Evolutionary conservation across 139 green algal species (phyloP), one percentile per base, ranked within the genome.

Genomic region (Axilococcus clingmanii): DNA sequence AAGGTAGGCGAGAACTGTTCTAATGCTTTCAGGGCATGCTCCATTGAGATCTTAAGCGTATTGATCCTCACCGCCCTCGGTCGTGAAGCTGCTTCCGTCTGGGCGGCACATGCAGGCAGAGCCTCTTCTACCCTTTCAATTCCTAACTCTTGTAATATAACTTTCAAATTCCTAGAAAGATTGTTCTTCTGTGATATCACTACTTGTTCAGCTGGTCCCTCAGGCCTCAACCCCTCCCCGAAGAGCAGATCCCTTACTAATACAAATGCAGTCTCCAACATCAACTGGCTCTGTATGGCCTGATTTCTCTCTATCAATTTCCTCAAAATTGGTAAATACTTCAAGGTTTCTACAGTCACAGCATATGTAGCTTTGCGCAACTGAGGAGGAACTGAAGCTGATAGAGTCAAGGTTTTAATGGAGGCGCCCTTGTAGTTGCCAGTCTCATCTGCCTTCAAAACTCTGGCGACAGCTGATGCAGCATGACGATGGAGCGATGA

Each of bases 361-460:
- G 85, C 87, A 61, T 89, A 86, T 0, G 81, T 88, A 19, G 89
- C 81, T 58, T 57, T 88, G 87, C n/a, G n/a, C n/a, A n/a, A n/a
- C 61, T 97, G 96, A 32, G 74, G 65, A 4, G 61, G 32, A 12
- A 94, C 62, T 31, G 81, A 48, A 0, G 70, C 68, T 11, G 76
- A 85, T 22, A 96, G 66, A 4, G 81, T 91, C 27, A 97, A 74
- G 3, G 61, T 58, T 54, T 88, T 88, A 56, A 86, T 51, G 20
- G 42, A 58, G 15, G 51, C 54, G 5, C 71, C 79, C 0, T 55
- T 25, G 25, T n/a, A n/a, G n/a, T 27, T 19, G 30, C 57, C 38
- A 20, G 48, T 61, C 1, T 40, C 52, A 16, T 76, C 66, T 0
- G 69, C 68, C 2, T 52, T 48, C 4, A 84, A 43, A 31, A 87